These are phyloP conservation scores for Lotmaria passim DNA, from an alignment of 208 protist genomes.

Conservation along the genomic window DNA sequence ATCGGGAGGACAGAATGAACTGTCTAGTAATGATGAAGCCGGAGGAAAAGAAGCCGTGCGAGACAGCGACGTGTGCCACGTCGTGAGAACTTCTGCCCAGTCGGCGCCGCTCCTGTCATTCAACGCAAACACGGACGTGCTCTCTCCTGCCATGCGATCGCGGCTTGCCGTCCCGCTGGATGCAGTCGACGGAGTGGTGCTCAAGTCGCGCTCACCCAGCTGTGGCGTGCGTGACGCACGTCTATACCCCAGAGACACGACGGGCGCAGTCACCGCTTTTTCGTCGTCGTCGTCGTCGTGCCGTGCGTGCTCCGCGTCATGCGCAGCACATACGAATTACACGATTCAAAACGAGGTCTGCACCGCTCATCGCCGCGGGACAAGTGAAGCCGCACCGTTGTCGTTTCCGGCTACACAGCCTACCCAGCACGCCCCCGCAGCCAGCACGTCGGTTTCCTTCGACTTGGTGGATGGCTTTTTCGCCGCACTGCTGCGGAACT, in stretches of 20 bases:
- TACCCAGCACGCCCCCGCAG: neutral
- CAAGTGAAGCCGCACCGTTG: too few species aligned
- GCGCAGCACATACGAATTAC: too few species aligned
- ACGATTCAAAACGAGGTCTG: too few species aligned
- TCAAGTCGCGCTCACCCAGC: constrained; percentile 83
- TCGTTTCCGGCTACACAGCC: neutral
- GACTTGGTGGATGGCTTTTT: constrained; percentile 71
- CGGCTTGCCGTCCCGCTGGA: constrained; percentile 21
- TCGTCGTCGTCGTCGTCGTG: too few species aligned
- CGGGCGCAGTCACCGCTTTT: neutral
- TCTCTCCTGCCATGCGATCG: neutral
- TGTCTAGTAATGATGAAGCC: neutral
- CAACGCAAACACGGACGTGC: neutral
- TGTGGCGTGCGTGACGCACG: constrained; percentile 82
- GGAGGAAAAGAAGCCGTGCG: neutral
- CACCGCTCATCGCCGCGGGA: too few species aligned
- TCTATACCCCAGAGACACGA: constrained; percentile 34
- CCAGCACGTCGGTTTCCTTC: constrained; percentile 13
- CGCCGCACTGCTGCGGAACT: constrained; percentile 44
- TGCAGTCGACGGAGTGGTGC: constrained; percentile 62
- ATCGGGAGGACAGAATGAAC: neutral
- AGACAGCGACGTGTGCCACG: too few species aligned
- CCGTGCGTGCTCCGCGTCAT: neutral
- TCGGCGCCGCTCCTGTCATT: neutral
- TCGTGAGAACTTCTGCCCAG: neutral